A percentile compares a stretch with the other conserved stretches of the same genome.
phyloP scores from a whole-genome alignment of 257 asterid genomes.

The Craterostigma plantagineum region DNA sequence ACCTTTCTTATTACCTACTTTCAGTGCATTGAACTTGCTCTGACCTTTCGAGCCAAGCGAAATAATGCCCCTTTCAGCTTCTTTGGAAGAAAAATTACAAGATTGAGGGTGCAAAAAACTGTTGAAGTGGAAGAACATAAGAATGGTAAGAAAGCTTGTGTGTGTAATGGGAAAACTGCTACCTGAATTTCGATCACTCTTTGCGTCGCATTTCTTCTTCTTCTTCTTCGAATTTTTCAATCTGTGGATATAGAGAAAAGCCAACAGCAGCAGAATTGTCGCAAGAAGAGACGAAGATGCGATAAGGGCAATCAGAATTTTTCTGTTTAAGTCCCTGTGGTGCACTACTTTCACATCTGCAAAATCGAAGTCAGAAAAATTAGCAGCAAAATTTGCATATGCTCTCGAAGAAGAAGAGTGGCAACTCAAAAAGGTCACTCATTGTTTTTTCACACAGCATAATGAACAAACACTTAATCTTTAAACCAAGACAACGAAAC shows the following conservation, averaged over 20 bases:
- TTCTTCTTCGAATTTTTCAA: slow-evolving; percentile 29
- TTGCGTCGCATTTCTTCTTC: slow-evolving; percentile 12
- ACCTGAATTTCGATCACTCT: slow-evolving; percentile 27
- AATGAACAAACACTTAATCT: no score
- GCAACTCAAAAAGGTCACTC: no score
- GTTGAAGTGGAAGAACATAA: background rate
- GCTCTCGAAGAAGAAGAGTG: no score
- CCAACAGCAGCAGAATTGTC: slow-evolving; percentile 23
- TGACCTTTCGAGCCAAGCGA: slow-evolving; percentile 15
- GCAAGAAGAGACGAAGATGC: slow-evolving; percentile 44
- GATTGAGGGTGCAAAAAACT: no score
- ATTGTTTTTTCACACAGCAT: no score
- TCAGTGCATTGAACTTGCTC: slow-evolving; percentile 20
- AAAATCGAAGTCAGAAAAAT: slow-evolving; percentile 16
- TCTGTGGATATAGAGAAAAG: slow-evolving; percentile 31
- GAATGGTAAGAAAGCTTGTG: background rate
- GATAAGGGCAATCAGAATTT: slow-evolving; percentile 39
- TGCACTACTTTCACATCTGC: slow-evolving; percentile 28
- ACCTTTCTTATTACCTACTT: slow-evolving; percentile 20
- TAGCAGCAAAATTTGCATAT: no score
- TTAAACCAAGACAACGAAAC: background rate
- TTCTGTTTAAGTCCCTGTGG: slow-evolving; percentile 45
- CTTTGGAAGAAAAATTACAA: background rate
- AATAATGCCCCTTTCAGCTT: slow-evolving; percentile 6
- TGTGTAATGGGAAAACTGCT: background rate